phyloP scores from a whole-genome alignment of 257 asterid genomes.

The Dorcoceras hygrometricum region DNA sequence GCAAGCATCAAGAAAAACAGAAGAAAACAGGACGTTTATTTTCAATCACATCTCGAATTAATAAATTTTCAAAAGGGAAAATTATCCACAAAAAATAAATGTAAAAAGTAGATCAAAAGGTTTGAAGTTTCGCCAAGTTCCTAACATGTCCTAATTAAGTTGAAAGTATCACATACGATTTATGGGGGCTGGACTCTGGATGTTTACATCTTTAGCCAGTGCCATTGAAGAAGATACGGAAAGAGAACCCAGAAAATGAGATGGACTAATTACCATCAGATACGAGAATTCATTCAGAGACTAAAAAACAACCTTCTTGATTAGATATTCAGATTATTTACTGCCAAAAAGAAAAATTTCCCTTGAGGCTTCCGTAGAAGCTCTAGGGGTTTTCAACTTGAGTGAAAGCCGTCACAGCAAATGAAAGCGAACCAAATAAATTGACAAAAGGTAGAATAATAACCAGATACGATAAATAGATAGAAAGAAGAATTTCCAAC shows the following conservation, averaged over 20 bases:
- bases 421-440: not conserved
- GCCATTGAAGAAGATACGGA: not conserved
- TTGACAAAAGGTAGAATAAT: not conserved
- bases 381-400: conserved; percentile 20
- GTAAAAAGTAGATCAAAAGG: not conserved
- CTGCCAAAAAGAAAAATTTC: not conserved
- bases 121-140: not conserved
- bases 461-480: not conserved
- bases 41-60: conserved; percentile 6
- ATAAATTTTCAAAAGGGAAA: not conserved
- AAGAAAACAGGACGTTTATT: not conserved
- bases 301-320: not conserved
- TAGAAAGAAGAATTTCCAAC: conserved; percentile 16
- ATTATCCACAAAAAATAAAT: not conserved
- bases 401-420: not conserved
- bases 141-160: not conserved
- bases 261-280: not conserved
- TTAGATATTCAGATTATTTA: too few relatives aligned
- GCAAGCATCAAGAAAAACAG: conserved; percentile 4
- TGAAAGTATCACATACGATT: not conserved
- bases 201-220: not conserved
- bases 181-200: not conserved
- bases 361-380: not conserved
- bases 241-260: not conserved
- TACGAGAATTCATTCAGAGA: too few relatives aligned